Evolutionary conservation across 169 alveolate species (phyloP), one percentile per base, ranked within the genome.

Genomic region (Eimeria sp.): DNA sequence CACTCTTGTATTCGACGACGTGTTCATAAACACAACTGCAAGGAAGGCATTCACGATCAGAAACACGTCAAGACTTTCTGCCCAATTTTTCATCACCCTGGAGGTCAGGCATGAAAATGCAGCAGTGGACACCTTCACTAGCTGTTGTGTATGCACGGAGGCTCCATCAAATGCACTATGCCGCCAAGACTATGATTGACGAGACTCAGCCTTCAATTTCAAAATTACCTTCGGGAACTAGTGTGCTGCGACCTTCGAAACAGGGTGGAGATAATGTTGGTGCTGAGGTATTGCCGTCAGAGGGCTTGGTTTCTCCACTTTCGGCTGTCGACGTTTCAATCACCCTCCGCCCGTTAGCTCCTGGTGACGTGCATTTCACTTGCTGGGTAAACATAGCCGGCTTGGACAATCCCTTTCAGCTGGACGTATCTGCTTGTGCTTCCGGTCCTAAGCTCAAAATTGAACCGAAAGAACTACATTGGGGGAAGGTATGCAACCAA

Each of bases 1-100:
- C 95, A 96, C 97, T 93, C 97, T 99, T 73, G 98, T 97, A 84
- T 98, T 98, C 94, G 99, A 98, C 43, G 98, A 98, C 84, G 98
- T 98, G 34, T 98, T 98, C 96, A 95, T 99, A 51, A 96, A 98
- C 96, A 98, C 98, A 83, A 98, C 98, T 78, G 98, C 97, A 63
- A 98, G 97, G 63, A 65, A 95, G 51, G 97, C 97, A 22, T 97
- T 98, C 49, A 97, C 97, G 82, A 88, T 98, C 27, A 98, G 97
- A 72, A 89, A 89, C 70, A 89, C 88, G 47, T 72, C 89, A 49
- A 75, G 76, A 11, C 88, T 89, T 51, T 72, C 95, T 22, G 89
- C 88, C 16, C 86, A 89, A n/a, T 70, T 72, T 54, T 70, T 89
- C 34, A 76, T 73, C 76, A 73, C 75, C 61, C 27, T 87, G 49